Evolutionary conservation across 345 rosid species (phyloP), one percentile per base, ranked within the genome.

Genomic region (Sonneratia caseolaris): DNA sequence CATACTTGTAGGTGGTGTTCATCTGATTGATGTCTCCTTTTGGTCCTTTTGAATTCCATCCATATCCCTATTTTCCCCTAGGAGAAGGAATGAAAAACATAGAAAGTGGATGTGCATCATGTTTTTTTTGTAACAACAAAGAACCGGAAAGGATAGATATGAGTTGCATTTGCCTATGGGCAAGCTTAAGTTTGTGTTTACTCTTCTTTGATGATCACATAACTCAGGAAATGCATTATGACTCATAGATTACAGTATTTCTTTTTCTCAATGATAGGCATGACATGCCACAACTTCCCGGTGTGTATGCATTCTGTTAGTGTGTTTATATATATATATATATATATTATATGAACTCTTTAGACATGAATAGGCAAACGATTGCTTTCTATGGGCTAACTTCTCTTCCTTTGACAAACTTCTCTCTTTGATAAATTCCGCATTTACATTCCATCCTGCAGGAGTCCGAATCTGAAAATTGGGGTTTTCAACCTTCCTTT

Each of bases 231-330:
- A 47, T 32, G 70, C 64, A 1, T 15, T 0, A 64, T 42, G 11
- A 37, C 71, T 61, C 69, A 49, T n/a, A 27, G 36, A 43, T 49
- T 62, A 70, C 40, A 40, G 45, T 42, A 40, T 67, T 32, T 56
- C 65, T 66, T 69, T 47, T 13, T 71, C 73, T 55, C 24, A 18
- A 76, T 49, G 35, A 65, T 56, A 70, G 74, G 73, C 75, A 71
- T 78, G 27, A 35, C 27, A 11, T 6, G 66, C 12, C 18, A 38
- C 72, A 61, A 42, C 74, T 66, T 37, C 49, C 7, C 53, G 68
- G 40, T 68, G 37, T 71, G 36, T 37, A 70, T 40, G 64, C 73
- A 37, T 37, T 75, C 49, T 40, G 43, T 40, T 27, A 27, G 1
- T 27, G 32, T 27, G 32, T 9, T 45, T 66, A 7, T 68, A 21